Evolutionary conservation across 2,329 filamentous ascomycete genomes (phyloP).

Genomic region (Botrytis porri): DNA sequence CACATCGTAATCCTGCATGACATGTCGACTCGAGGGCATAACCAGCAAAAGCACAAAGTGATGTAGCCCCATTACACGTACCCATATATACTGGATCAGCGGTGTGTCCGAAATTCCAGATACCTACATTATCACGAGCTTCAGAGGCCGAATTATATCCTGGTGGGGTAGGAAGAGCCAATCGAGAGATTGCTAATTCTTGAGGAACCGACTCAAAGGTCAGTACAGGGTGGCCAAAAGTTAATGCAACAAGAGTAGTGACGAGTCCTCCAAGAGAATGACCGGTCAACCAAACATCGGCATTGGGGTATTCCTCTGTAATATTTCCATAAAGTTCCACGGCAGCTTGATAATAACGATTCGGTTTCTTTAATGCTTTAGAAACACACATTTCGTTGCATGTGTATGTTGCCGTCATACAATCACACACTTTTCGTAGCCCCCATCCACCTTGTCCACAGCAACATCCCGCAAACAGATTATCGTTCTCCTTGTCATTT

Average conservation of each 20-base stretch:
- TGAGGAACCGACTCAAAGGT: slow-evolving; percentile 91
- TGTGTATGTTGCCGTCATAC: slow-evolving; percentile 70
- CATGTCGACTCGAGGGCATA: slow-evolving; percentile 88
- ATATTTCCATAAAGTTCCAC: slow-evolving; percentile 89
- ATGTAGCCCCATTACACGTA: slow-evolving; percentile 81
- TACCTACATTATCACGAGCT: slow-evolving; percentile 65
- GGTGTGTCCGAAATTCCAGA: slow-evolving; percentile 88
- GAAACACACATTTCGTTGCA: slow-evolving; percentile 88
- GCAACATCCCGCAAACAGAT: slow-evolving; percentile 94
- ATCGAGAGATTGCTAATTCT: slow-evolving; percentile 75
- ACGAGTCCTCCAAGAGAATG: slow-evolving; percentile 92
- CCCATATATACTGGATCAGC: slow-evolving; percentile 93
- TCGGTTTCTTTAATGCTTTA: slow-evolving; percentile 70
- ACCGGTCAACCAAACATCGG: slow-evolving; percentile 82
- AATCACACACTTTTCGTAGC: slow-evolving; percentile 88
- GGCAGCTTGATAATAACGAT: slow-evolving; percentile 84
- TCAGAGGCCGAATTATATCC: slow-evolving; percentile 54
- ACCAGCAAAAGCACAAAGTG: slow-evolving; percentile 78
- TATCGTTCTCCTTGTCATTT: slow-evolving; percentile 95
- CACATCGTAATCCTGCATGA: slow-evolving; percentile 79
- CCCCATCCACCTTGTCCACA: slow-evolving; percentile 86
- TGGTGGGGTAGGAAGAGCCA: slow-evolving; percentile 80
- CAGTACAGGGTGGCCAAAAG: slow-evolving; percentile 80
- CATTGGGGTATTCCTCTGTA: slow-evolving; percentile 76
- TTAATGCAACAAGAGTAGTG: slow-evolving; percentile 77